Percentiles rank a stretch among this genome's conserved stretches.
phyloP scores from a whole-genome alignment of 306 rosid species.

The Cucurbita moschata region DNA sequence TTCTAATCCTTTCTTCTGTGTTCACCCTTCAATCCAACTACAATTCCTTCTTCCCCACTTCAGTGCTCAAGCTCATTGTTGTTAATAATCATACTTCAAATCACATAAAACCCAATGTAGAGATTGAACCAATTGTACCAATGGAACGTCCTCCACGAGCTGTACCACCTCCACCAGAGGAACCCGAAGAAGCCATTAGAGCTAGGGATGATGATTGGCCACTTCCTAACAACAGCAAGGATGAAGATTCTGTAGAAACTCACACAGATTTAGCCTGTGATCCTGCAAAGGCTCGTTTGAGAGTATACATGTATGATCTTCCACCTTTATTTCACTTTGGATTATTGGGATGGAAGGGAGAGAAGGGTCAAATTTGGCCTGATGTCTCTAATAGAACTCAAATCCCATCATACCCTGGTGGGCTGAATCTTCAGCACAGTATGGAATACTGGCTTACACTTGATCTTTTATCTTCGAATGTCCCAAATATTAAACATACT shows the following conservation, averaged over 20 bases:
- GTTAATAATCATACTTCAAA: conserved; percentile 38
- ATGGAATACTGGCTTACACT: conserved; percentile 90
- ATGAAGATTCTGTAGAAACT: conserved; percentile 14
- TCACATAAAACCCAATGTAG: conserved; percentile 36
- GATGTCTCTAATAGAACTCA: conserved; percentile 21
- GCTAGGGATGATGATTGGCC: conserved; percentile 19
- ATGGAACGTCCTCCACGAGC: conserved; percentile 10
- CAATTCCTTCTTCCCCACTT: conserved; percentile 50
- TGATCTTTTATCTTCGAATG: conserved; percentile 58
- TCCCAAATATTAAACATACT: conserved; percentile 20
- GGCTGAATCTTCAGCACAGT: conserved; percentile 85
- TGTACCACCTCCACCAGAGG: conserved; percentile 13
- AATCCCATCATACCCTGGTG: conserved; percentile 75
- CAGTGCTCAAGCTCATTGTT: conserved; percentile 60
- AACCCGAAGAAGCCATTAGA: conserved; percentile 8
- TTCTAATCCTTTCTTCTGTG: conserved; percentile 53
- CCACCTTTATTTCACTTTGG: conserved; percentile 88
- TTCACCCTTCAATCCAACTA: conserved; percentile 60
- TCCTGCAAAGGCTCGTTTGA: conserved; percentile 32
- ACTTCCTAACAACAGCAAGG: conserved; percentile 18
- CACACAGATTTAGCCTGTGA: conserved; percentile 21
- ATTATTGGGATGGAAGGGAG: conserved; percentile 78
- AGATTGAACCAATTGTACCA: conserved; percentile 27
- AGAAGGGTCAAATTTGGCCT: conserved; percentile 68
- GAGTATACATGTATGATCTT: conserved; percentile 82